Evolutionary conservation across 2,329 filamentous ascomycete genomes (phyloP).

Genomic region (Fusarium gaditjirri): DNA sequence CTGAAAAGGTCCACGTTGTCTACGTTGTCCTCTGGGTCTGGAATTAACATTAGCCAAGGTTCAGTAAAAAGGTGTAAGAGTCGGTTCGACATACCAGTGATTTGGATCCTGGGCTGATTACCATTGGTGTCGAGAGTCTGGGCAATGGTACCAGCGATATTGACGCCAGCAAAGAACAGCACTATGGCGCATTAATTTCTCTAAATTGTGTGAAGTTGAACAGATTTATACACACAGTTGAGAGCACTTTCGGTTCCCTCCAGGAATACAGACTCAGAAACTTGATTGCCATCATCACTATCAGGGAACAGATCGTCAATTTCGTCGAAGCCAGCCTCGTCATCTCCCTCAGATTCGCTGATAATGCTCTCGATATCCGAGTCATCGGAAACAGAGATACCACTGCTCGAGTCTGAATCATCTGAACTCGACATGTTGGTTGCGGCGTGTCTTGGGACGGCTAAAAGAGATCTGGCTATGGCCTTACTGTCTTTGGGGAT

Average conservation of each 20-base stretch:
- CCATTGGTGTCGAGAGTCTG: not conserved
- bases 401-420: not conserved
- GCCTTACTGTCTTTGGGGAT: accelerated
- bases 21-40: not conserved
- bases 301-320: not conserved
- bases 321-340: not conserved
- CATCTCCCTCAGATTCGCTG: not conserved
- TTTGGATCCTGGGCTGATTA: not conserved
- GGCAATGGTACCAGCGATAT: not conserved
- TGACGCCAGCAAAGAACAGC: not conserved
- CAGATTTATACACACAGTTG: not conserved
- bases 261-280: not conserved
- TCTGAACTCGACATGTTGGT: not conserved
- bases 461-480: not conserved
- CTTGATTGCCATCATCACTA: not conserved
- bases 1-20: not conserved
- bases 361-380: not conserved
- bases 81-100: not conserved
- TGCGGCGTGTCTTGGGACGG: not conserved
- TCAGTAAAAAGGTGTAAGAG: not conserved
- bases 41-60: not conserved
- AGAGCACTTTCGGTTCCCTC: not conserved
- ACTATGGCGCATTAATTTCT: not conserved
- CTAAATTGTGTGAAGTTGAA: accelerated
- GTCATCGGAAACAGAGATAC: not conserved